phyloP scores from a whole-genome alignment of 202 grass and related monocot genomes.

The Saccharum hybrid region DNA sequence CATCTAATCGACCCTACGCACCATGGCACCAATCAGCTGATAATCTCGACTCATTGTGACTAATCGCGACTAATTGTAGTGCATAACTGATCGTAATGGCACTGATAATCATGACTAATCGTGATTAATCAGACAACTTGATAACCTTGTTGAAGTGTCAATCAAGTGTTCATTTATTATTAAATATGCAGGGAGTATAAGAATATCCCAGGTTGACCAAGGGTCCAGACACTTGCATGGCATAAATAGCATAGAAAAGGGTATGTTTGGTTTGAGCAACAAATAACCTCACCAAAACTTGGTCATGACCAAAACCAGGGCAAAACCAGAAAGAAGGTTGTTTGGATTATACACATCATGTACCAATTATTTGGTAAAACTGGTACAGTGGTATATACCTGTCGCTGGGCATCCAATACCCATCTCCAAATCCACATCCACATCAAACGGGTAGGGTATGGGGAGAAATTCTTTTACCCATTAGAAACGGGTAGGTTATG shows the following conservation, averaged over 20 bases:
- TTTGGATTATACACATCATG: neutral
- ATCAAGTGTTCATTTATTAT: neutral
- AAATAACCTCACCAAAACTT: neutral
- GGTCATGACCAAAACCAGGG: neutral
- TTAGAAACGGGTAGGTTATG: too few relatives aligned
- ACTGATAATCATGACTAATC: neutral
- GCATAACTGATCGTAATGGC: neutral
- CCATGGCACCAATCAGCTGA: neutral
- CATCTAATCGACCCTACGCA: neutral
- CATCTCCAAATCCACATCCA: too few relatives aligned
- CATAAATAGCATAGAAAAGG: slow-evolving; percentile 9
- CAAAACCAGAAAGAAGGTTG: neutral
- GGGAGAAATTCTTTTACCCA: too few relatives aligned
- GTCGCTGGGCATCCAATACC: too few relatives aligned
- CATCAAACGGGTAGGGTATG: too few relatives aligned
- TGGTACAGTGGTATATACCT: neutral
- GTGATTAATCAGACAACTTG: neutral
- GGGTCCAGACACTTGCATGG: neutral
- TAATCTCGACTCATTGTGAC: neutral
- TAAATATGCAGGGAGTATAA: neutral
- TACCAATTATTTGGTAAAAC: neutral
- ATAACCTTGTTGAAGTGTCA: slow-evolving; percentile 1
- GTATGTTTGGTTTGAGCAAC: neutral
- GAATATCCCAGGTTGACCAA: neutral
- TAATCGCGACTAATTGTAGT: neutral